Percentiles rank a stretch among this genome's conserved stretches.
Conservation (phyloP, 345 rosid species). For the Citrus maxima region DNA sequence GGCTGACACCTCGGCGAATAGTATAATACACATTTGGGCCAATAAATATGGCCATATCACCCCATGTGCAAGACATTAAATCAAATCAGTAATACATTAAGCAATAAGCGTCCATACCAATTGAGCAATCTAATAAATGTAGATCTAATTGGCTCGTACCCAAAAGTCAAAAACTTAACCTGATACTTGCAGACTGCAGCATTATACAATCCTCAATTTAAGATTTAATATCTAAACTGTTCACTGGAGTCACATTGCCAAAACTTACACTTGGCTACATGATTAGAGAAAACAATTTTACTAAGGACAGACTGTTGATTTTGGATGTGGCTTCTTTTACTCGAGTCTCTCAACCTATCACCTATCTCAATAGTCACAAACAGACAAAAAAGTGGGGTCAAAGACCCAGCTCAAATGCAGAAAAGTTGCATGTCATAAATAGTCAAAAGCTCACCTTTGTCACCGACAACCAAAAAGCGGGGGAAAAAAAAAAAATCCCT, state of each 20-base stretch:
- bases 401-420: not conserved
- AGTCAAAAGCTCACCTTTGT: not conserved
- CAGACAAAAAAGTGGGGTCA: not conserved
- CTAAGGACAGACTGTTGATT: not conserved
- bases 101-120: not conserved
- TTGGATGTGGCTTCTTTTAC: not conserved
- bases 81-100: too few relatives aligned
- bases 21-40: not conserved
- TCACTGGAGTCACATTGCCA: not conserved
- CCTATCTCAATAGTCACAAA: not conserved
- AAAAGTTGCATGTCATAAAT: not conserved
- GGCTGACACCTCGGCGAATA: not conserved
- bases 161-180: not conserved
- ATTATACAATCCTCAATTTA: not conserved
- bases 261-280: too few relatives aligned
- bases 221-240: not conserved
- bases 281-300: not conserved
- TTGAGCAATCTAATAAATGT: not conserved
- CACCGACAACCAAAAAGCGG: not conserved
- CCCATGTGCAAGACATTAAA: constrained; percentile 3
- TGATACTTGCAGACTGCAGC: not conserved
- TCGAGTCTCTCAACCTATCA: not conserved
- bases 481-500: not conserved
- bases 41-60: not conserved
- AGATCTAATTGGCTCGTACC: not conserved